Evolutionary conservation across 371 early-diverging fungal genomes (phyloP).

Genomic region (Chytridium lagenaria): DNA sequence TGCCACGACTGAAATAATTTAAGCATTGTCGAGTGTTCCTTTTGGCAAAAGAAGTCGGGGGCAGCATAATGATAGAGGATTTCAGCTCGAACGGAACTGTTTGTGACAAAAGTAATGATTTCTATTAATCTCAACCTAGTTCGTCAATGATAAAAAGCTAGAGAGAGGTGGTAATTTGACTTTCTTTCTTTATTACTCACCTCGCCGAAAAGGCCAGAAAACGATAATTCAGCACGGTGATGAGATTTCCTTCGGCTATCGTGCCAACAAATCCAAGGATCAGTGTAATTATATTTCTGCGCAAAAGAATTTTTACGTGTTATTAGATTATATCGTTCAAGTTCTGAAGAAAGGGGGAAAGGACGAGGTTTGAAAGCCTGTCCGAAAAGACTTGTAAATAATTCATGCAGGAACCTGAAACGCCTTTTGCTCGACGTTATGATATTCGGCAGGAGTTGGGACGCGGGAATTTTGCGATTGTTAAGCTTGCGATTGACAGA

Average conservation of each 20-base stretch:
- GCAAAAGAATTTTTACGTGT: background rate
- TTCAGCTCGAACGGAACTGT: conserved; percentile 23
- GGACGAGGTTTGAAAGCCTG: background rate
- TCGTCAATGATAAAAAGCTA: conserved; percentile 23
- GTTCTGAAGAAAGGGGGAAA: background rate
- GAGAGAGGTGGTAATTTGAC: conserved; percentile 11
- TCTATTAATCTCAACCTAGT: conserved; percentile 14
- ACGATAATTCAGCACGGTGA: conserved; percentile 30
- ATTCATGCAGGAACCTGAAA: background rate
- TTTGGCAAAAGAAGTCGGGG: background rate
- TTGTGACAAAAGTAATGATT: background rate
- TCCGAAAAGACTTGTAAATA: too few species aligned
- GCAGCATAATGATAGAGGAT: conserved; percentile 30
- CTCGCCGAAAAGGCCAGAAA: conserved; percentile 12
- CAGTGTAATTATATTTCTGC: conserved; percentile 13
- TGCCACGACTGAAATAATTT: background rate
- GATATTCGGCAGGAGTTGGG: conserved; percentile 25
- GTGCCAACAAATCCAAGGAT: background rate
- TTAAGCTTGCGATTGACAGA: conserved; percentile 61
- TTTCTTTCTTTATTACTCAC: background rate
- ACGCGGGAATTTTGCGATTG: conserved; percentile 64
- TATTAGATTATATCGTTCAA: conserved; percentile 30
- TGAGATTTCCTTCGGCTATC: conserved; percentile 19
- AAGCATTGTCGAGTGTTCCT: conserved; percentile 33
- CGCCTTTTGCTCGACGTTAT: conserved; percentile 22